Conservation (phyloP, 345 rosid genomes). For the Capsella bursapastoris region DNA sequence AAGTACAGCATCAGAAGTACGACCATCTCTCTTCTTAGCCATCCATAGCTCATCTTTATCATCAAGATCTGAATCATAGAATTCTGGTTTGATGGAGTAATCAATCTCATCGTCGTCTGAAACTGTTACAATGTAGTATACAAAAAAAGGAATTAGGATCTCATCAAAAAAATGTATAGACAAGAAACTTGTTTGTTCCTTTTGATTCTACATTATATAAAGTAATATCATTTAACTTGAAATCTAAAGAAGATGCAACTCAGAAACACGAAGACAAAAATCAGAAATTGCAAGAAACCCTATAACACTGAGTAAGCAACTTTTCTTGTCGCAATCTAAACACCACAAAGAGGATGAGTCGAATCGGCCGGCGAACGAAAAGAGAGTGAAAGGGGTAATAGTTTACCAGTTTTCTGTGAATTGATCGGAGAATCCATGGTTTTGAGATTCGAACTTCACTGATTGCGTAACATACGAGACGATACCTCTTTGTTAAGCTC, state of each 20-base stretch:
- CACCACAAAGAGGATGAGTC: background rate
- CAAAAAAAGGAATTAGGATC: background rate
- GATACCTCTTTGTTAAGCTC: background rate
- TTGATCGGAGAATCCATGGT: slow-evolving; percentile 45
- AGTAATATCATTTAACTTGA: background rate
- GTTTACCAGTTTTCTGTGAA: slow-evolving; percentile 53
- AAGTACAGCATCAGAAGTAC: slow-evolving; percentile 72
- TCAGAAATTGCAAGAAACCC: background rate
- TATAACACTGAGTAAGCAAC: background rate
- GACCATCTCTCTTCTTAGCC: slow-evolving; percentile 57
- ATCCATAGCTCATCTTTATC: slow-evolving; percentile 75
- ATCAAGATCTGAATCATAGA: slow-evolving; percentile 74
- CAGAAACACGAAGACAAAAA: background rate
- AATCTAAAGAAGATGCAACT: background rate
- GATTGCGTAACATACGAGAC: slow-evolving; percentile 3
- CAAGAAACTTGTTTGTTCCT: background rate
- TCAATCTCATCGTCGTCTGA: slow-evolving; percentile 83
- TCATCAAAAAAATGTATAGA: background rate
- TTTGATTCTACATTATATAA: background rate
- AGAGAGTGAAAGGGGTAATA: background rate
- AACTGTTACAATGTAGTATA: slow-evolving; percentile 47
- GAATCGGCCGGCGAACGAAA: background rate
- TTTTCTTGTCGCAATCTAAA: background rate
- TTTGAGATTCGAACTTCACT: background rate
- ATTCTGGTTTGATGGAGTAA: slow-evolving; percentile 68